Evolutionary conservation across 1,284 basidiomycete species (phyloP).

Genomic region (Pterulicium gracile): DNA sequence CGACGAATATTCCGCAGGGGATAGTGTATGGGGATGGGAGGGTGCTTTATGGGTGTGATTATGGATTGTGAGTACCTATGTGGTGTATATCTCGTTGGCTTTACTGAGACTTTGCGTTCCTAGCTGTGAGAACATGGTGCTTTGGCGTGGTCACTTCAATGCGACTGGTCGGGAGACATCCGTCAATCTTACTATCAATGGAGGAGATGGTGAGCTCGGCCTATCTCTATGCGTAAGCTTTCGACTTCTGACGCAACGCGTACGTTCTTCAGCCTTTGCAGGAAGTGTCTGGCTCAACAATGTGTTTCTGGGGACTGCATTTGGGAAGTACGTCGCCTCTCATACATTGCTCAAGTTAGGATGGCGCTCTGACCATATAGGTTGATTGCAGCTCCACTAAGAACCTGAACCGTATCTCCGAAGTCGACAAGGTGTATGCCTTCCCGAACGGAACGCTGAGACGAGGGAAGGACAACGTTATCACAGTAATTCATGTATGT

Average conservation of each 20-base stretch:
- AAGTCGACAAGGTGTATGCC: slow-evolving; percentile 51
- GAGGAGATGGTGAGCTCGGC: slow-evolving; percentile 50
- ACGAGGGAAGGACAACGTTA: slow-evolving; percentile 51
- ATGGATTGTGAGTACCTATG: slow-evolving; percentile 46
- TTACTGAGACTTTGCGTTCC: background rate
- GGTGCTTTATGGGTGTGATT: slow-evolving; percentile 71
- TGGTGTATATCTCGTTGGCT: background rate
- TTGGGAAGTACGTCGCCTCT: slow-evolving; percentile 44
- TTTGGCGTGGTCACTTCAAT: slow-evolving; percentile 75
- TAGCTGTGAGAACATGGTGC: slow-evolving; percentile 68
- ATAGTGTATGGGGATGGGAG: slow-evolving; percentile 63
- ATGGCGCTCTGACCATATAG: background rate
- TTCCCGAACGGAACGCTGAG: slow-evolving; percentile 47
- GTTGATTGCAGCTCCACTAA: slow-evolving; percentile 43
- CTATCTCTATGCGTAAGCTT: background rate
- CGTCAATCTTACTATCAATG: slow-evolving; percentile 66
- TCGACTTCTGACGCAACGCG: background rate
- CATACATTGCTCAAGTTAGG: background rate
- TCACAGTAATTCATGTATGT: slow-evolving; percentile 61
- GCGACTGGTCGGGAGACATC: slow-evolving; percentile 46
- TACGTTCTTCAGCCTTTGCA: slow-evolving; percentile 45
- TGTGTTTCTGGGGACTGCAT: slow-evolving; percentile 59
- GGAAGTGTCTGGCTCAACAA: slow-evolving; percentile 75
- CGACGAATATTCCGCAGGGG: slow-evolving; percentile 58
- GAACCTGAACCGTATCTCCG: slow-evolving; percentile 42